Evolutionary conservation across 2,329 filamentous ascomycete species (phyloP).

Genomic region (Ascochyta lentis): DNA sequence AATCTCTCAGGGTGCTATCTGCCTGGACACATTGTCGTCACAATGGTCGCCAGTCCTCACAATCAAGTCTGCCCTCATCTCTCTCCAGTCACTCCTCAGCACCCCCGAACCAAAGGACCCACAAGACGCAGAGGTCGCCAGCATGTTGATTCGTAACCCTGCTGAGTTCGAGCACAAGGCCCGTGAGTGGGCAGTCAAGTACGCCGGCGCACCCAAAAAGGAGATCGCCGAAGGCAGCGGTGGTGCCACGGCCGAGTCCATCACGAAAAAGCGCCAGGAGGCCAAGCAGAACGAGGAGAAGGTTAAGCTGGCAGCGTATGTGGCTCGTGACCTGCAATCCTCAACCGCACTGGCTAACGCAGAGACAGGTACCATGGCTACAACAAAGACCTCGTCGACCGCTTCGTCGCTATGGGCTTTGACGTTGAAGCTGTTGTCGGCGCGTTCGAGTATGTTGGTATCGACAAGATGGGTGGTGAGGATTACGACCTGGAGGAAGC

Average conservation of each 20-base stretch:
- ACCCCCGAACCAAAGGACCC: slow-evolving; percentile 95
- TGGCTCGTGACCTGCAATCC: slow-evolving; percentile 3
- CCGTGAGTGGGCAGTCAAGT: slow-evolving; percentile 85
- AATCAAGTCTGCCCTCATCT: slow-evolving; percentile 93
- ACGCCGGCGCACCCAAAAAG: slow-evolving; percentile 75
- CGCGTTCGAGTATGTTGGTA: slow-evolving; percentile 81
- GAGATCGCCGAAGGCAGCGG: slow-evolving; percentile 62
- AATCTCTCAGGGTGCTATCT: slow-evolving; percentile 83
- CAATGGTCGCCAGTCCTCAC: slow-evolving; percentile 97
- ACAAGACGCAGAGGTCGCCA: slow-evolving; percentile 93
- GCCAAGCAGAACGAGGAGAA: slow-evolving; percentile 66
- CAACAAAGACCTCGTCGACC: slow-evolving; percentile 80
- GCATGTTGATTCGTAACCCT: slow-evolving; percentile 82
- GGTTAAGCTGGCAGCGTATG: slow-evolving; percentile 62
- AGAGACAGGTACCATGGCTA: slow-evolving; percentile 79
- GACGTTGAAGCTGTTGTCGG: slow-evolving; percentile 84
- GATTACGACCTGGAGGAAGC: slow-evolving; percentile 89
- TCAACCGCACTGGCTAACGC: slow-evolving; percentile 34
- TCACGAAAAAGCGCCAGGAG: slow-evolving; percentile 61
- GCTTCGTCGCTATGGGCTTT: slow-evolving; percentile 91
- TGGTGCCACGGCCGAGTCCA: slow-evolving; percentile 59
- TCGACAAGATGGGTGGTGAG: slow-evolving; percentile 76
- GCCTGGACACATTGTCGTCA: slow-evolving; percentile 85
- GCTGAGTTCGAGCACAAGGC: slow-evolving; percentile 81
- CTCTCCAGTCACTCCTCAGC: slow-evolving; percentile 89